These are phyloP conservation scores for Jackrogersella multiformis DNA, from an alignment of 495 filamentous ascomycete genomes.

Conservation along the genomic window DNA sequence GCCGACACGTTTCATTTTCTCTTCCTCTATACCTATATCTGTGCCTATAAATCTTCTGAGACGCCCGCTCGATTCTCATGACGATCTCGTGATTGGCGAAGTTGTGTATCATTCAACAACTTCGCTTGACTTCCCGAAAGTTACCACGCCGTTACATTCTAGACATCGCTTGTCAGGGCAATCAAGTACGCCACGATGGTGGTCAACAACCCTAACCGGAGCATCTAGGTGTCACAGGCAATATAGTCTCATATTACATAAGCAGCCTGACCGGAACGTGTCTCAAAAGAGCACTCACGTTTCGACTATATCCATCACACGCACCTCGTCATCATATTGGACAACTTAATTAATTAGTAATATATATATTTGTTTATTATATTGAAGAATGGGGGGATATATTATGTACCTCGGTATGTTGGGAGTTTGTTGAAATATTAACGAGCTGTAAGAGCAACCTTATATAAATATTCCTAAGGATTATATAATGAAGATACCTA, in stretches of 20 bases:
- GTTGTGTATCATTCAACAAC: neutral
- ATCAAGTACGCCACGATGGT: neutral
- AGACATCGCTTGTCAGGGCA: neutral
- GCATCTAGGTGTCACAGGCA: constrained; percentile 17
- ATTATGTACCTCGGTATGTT: too few relatives aligned
- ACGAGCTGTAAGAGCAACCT: too few relatives aligned
- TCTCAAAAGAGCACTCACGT: constrained; percentile 13
- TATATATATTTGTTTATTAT: too few relatives aligned
- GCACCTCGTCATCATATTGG: too few relatives aligned
- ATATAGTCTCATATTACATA: constrained; percentile 30
- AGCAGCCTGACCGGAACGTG: constrained; percentile 19
- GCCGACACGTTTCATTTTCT: constrained; percentile 31
- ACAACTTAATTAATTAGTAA: too few relatives aligned
- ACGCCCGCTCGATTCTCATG: constrained; percentile 2
- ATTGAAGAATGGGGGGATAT: too few relatives aligned
- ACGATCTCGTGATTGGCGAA: constrained; percentile 15
- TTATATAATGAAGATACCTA: too few relatives aligned
- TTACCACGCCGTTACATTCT: constrained; percentile 2
- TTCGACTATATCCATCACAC: constrained; percentile 1
- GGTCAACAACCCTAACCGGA: constrained; percentile 27
- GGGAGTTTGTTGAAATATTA: too few relatives aligned
- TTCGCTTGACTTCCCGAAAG: constrained; percentile 32
- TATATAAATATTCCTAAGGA: too few relatives aligned
- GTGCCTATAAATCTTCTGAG: neutral
- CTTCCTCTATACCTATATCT: neutral